Evolutionary conservation across 1,139 yeast genomes (phyloP), one percentile per base, ranked within the genome.

Genomic region (Hansenula lynferdii): DNA sequence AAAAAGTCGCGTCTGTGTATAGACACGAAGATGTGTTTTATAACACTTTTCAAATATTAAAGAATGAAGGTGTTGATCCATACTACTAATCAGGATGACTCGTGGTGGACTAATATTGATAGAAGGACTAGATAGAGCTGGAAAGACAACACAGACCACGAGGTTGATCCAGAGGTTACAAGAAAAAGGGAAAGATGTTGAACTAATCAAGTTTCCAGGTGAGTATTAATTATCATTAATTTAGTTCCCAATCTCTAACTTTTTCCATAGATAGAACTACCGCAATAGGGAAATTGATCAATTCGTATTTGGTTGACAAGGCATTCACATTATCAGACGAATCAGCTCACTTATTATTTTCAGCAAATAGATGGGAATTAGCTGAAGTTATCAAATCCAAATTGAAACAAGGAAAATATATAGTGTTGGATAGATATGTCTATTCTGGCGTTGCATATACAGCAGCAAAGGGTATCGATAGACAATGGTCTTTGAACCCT

Each of bases 391-490:
- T 94, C 6, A 53, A 61, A 9, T 43, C 57, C 1, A 57, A 65
- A 16, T 60, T 90, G 28, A 54, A 65, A 1, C 47, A 56, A 0
- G 97, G 96, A 0, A 56, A 58, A 8, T 69, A 70, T 38, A 73
- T 92, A 2, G 70, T 94, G 0, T 60, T 89, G 43, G 99, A 94
- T 57, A 67, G 99, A 46, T 94, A 92, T 56, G 83, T 85, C 7
- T 92, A 85, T 57, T 87, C 97, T 0, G 98, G 99, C 0, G 77
- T 89, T 14, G 96, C 97, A 5, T 94, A 90, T 56, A 82, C 96
- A 1, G 69, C 85, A 5, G 96, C 97, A n/a, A 90, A 92, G 58
- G 80, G 82, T 0, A 62, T 82, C 52, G 75, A 75, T 45, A 56
- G 71, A 27, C 67, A 76, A 9, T 94, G 98, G 98, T 80, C 96